Base-by-base conservation (phyloP, 257 asterid genomes). In the Nicotiana paniculata region DNA sequence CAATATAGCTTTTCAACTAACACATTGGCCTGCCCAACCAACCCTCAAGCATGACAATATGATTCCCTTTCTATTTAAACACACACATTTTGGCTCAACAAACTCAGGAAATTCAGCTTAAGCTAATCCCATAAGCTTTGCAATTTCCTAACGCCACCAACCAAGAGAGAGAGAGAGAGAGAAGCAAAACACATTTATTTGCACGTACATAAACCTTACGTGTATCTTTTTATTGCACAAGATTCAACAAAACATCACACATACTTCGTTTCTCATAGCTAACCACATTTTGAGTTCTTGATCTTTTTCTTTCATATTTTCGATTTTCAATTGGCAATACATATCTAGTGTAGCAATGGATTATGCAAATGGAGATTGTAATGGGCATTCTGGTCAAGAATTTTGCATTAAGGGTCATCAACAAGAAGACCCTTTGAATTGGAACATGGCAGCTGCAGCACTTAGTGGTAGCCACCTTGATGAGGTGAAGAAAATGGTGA, bases 401-500 rank as follows among this genome's bases (percentile, higher is more conserved):
- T 53, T 84, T 3, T 86, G 85, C 30, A 65, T 77, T 43, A 43
- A 43, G 18, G 65, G 35, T 43, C 51, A 43, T 43, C 51, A 43
- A 43, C 51, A 43, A 43, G 51, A 43, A 43, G 51, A 43, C 51
- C 89, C 89, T 18, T 68, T 86, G 24, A 84, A 86, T 6, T 86
- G 89, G 89, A 82, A 79, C 76, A 57, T 24, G 81, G 87, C 89
- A 0, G 89, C 89, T 33, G 89, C 84, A 32, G 76, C 87, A 4
- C 84, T 86, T 11, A 43, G 1, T 9, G 51, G 51, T 43, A 43
- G 51, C 12, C 51, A 43, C 51, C 51, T 43, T 43, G 51, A 43
- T 43, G 51, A 43, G 51, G 51, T 43, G 51, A 43, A 43, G 51
- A 43, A 43, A 43, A 43, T 43, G 51, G 51, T 43, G 51, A 3